Conservation (phyloP, 768 basidiomycete genomes). For the Kwoniella botswanensis region DNA sequence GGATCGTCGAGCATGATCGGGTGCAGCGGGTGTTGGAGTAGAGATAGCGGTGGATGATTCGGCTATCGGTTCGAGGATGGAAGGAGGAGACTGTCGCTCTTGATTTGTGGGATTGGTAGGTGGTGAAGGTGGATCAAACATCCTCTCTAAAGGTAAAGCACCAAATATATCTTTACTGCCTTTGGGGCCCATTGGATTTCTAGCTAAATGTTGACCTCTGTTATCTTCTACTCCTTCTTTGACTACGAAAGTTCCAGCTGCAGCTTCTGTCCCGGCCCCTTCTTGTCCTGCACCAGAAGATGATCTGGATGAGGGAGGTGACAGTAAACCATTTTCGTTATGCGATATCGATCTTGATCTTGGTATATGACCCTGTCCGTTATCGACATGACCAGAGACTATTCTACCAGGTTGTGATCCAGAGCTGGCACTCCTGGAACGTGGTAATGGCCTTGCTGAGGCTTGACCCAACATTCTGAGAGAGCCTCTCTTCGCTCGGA, state of each 20-base stretch:
- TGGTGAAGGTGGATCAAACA: conserved; percentile 92
- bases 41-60: conserved; percentile 20
- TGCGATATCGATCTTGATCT: conserved; percentile 18
- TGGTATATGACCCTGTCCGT: conserved; percentile 29
- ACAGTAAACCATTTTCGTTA: conserved; percentile 25
- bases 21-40: conserved; percentile 14
- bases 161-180: conserved; percentile 43
- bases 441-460: conserved; percentile 40
- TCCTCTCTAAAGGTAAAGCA: conserved; percentile 46
- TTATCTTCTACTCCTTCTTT: conserved; percentile 53
- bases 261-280: conserved; percentile 48
- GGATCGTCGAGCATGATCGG: conserved; percentile 19
- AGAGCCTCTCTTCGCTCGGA: conserved; percentile 48
- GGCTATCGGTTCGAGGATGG: conserved; percentile 17
- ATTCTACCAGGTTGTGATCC: conserved; percentile 26
- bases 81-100: conserved; percentile 32
- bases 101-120: conserved; percentile 59
- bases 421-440: conserved; percentile 25
- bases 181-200: conserved; percentile 35
- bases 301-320: conserved; percentile 42
- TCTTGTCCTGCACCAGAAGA: conserved; percentile 59
- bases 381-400: conserved; percentile 49
- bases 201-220: conserved; percentile 39
- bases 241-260: conserved; percentile 43
- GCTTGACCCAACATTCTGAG: conserved; percentile 45